phyloP scores from a whole-genome alignment of 169 alveolate genomes.

The Plasmodium gonderi region DNA sequence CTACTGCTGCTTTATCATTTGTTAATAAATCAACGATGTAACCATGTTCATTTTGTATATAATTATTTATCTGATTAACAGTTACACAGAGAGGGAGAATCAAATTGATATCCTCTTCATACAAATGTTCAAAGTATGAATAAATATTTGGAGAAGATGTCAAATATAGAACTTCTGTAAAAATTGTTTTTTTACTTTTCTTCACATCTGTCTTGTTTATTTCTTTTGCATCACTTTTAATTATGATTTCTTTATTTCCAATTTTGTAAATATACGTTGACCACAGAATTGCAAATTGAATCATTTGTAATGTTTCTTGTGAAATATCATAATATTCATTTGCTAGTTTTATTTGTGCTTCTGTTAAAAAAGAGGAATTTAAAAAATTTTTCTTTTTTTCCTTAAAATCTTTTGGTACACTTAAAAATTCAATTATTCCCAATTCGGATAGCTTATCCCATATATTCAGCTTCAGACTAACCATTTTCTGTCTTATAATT shows the following conservation, averaged over 20 bases:
- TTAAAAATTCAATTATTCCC: conserved; percentile 64
- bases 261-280: conserved; percentile 63
- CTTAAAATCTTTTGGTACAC: conserved; percentile 68
- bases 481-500: conserved; percentile 59
- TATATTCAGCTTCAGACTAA: conserved; percentile 17
- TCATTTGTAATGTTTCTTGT: conserved; percentile 57
- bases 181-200: conserved; percentile 44
- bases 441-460: conserved; percentile 67
- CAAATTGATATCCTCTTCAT: conserved; percentile 49
- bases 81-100: conserved; percentile 67
- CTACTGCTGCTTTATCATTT: conserved; percentile 7
- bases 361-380: conserved; percentile 58
- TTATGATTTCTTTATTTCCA: conserved; percentile 46
- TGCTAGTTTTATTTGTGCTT: conserved; percentile 62
- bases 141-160: conserved; percentile 66
- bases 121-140: conserved; percentile 67
- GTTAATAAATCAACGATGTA: conserved; percentile 28
- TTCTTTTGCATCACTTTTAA: conserved; percentile 41
- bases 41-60: conserved; percentile 57
- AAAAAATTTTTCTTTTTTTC: conserved; percentile 51
- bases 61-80: conserved; percentile 60
- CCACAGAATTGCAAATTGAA: conserved; percentile 70
- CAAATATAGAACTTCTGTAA: conserved; percentile 64
- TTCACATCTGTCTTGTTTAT: conserved; percentile 38
- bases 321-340: conserved; percentile 71